A percentile compares a stretch with the other conserved stretches of the same genome.
phyloP scores from a whole-genome alignment of 202 grass and related monocot genomes.

The Miscanthus sacchariflorus region DNA sequence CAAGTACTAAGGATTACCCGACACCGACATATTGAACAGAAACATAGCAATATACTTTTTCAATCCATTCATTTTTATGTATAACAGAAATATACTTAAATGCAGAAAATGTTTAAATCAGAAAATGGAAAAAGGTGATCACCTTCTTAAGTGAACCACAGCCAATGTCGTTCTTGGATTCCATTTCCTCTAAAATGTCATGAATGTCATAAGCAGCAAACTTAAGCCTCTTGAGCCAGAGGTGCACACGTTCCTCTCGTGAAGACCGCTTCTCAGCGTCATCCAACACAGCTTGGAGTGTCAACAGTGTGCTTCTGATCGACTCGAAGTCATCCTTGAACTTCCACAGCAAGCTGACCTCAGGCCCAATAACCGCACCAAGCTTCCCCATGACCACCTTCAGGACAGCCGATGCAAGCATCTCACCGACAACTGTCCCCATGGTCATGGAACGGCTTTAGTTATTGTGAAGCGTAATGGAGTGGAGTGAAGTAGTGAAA shows the following conservation, averaged over 20 bases:
- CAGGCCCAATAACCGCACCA: not conserved
- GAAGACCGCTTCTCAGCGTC: constrained; percentile 43
- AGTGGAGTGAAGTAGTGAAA: not conserved
- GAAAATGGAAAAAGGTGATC: not conserved
- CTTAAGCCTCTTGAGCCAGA: constrained; percentile 48
- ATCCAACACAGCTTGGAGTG: constrained; percentile 26
- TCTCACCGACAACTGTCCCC: constrained; percentile 30
- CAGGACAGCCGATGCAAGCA: constrained; percentile 37
- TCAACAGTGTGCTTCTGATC: not conserved
- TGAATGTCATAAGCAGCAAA: constrained; percentile 43
- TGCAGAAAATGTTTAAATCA: not conserved
- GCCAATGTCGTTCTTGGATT: not conserved
- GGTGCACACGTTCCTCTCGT: constrained; percentile 15
- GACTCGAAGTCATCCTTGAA: constrained; percentile 42
- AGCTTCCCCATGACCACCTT: constrained; percentile 5
- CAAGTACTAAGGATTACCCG: not conserved
- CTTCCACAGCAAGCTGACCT: constrained; percentile 22
- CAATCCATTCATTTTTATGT: not conserved
- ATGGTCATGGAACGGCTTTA: not conserved
- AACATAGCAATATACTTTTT: not conserved
- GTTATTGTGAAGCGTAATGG: not conserved
- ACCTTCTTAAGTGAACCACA: not conserved
- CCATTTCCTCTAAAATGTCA: constrained; percentile 40
- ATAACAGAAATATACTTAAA: not conserved
- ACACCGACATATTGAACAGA: not conserved